Base-by-base conservation (phyloP, 2,329 filamentous ascomycete genomes). In the Xylariaceae sp. region DNA sequence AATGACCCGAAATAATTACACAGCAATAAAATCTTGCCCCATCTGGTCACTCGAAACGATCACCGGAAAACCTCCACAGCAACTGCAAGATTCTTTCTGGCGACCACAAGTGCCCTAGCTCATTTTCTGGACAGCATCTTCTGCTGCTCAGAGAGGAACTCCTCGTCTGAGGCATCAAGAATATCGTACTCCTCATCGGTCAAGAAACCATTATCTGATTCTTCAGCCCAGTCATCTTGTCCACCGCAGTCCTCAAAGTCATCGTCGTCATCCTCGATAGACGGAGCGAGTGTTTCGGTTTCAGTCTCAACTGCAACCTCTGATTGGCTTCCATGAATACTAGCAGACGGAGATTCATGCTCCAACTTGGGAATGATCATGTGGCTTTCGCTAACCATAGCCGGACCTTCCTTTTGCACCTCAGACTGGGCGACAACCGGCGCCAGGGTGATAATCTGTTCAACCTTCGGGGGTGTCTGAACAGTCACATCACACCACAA, bases 151-250 rank as follows among this genome's bases (percentile, higher is more conserved):
- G 81, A 80, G 45, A 84, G 71, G 62, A 82, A 88, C 70, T 97
- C 93, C 72, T 96, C 90, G 63, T 97, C 93, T 54, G 91, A 96
- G 36, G 92, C 93, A 75, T 97, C 92, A 39, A 97, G 84, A 61
- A 97, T 92, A 67, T 99, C 94, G 72, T 97, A 99, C 75, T 99
- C 94, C 72, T 97, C 94, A 60, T 99, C 94, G 0, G 94, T 97
- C 79, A 96, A 76, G 79, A 96, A 97, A 10, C 87, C 89, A 55
- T 89, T 85, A 10, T 86, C 84, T 1, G 81, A 82, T n/a, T 84
- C 80, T 30, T 77, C 77, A n/a, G 73, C 74, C 78, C 81, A 85
- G 40, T 87, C 86, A n/a, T 84, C 83, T 29, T 77, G 78, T 48
- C 81, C 77, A 27, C 73, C 76, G 57, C 77, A 79, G 42, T 82